Evolutionary conservation across 108 stramenopile genomes (phyloP), one percentile per base, ranked within the genome.

Genomic region (Mayamaea pseudoterrestris): DNA sequence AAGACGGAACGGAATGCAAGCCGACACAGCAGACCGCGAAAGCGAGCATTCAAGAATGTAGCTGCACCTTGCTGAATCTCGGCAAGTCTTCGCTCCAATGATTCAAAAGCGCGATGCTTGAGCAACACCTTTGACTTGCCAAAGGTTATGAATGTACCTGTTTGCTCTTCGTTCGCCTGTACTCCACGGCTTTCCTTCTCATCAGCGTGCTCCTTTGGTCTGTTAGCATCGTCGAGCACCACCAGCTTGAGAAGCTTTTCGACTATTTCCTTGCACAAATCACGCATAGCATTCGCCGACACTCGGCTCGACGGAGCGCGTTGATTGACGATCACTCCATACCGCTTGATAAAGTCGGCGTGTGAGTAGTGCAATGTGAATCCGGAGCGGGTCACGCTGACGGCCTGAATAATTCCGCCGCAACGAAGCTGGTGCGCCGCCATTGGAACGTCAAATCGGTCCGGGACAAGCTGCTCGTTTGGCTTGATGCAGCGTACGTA

Each of bases 51-150:
- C 5, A 44, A 24, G n/a, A 44, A n/a, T 2, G 24, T 22, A 3
- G 44, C 44, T 14, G 16, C 22, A 2, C 9, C 3, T 21, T 26
- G n/a, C 22, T 44, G 44, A 4, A 25, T 9, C 2, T 16, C 23
- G 4, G 23, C 44, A 5, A 22, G 22, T 26, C 26, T 21, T 9
- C 44, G 44, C 24, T 44, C 44, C 44, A 44, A 24, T n/a, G 23
- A 22, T 21, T 21, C 4, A 9, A 44, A 44, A 6, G 21, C 44
- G 22, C 22, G 44, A 25, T 44, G 44, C 44, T 26, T 22, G 5
- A 44, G 9, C 5, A 44, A 21, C n/a, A 44, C 44, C 20, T 44
- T 44, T 3, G 44, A 25, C 22, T 44, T 44, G 44, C 44, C 44
- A 22, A 44, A 44, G 4, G n/a, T 21, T 25, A 26, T 22, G 3